Evolutionary conservation across 169 alveolate genomes (phyloP), one percentile per base, ranked within the genome.

Genomic region (Theileria orientalis): DNA sequence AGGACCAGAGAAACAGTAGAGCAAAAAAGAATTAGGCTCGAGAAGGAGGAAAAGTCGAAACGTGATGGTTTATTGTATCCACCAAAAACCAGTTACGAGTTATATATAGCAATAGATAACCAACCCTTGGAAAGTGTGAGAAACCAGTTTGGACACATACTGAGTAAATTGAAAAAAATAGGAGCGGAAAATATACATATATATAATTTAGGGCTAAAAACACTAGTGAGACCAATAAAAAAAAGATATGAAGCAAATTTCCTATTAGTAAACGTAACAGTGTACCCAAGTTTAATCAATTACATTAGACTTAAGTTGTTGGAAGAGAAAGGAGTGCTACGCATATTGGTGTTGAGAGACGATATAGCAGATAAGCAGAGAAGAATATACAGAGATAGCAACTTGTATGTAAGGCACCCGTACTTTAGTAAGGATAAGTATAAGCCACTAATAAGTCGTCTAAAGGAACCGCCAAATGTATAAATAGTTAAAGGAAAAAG

Each of bases 11-110:
- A 76, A 32, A 78, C 76, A 21, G 40, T 74, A 41, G 75, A 71
- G 61, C 21, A 78, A 33, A 13, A 14, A 25, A 61, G 37, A 13
- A 60, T 14, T 52, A 9, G 84, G 30, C 47, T 73, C 0, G 32
- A 32, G 9, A 69, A 67, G 21, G 71, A 23, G 49, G 40, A 70
- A 29, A 57, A 21, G 32, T 56, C 70, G 3, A 60, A 61, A 68
- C 72, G 72, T 1, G 87, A 79, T 44, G 88, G 84, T 6, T 40
- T 73, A 33, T 52, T 80, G 30, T 37, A 37, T 14, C 40, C 29
- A 33, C 88, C 88, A 35, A 80, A 80, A 54, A 70, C 88, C 25
- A 49, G 68, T 47, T 80, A 80, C 30, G 66, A 64, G n/a, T 42
- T 72, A 13, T 80, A 80, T 35, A 16, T 80, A 23, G 64, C 63